A percentile compares a stretch with the other conserved stretches of the same genome.
phyloP scores from a whole-genome alignment of 331 rosid species.

The Stylosanthes scabra region DNA sequence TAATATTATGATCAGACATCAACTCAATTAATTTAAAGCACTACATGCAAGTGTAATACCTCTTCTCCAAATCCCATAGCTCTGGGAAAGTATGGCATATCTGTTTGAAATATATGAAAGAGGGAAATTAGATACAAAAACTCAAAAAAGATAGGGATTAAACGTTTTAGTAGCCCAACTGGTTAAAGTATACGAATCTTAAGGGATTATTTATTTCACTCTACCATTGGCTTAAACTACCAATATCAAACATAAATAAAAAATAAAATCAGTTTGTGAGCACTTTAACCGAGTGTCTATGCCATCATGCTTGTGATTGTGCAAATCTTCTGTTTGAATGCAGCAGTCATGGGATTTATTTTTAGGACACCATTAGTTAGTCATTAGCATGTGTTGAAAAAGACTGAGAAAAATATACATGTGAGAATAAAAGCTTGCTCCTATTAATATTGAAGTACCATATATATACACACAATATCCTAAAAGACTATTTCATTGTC shows the following conservation, averaged over 20 bases:
- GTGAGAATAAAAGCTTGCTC: background rate
- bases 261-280: background rate
- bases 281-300: background rate
- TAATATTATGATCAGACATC: no score
- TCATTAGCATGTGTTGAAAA: no score
- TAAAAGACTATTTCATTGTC: background rate
- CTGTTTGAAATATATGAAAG: conserved; percentile 53
- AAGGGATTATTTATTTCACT: background rate
- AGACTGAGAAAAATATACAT: no score
- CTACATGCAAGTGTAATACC: conserved; percentile 50
- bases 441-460: background rate
- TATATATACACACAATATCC: no score
- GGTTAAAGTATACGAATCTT: conserved; percentile 7
- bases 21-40: conserved; percentile 19
- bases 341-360: background rate
- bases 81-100: conserved; percentile 83
- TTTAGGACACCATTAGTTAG: no score
- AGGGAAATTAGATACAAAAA: conserved; percentile 34
- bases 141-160: conserved; percentile 15
- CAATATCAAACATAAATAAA: background rate
- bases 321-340: background rate
- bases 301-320: background rate
- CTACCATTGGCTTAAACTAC: conserved; percentile 1
- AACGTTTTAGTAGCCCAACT: conserved; percentile 21
- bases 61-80: conserved; percentile 87